Evolutionary conservation across 2,329 filamentous ascomycete genomes (phyloP).

Genomic region (Scytalidium lignicola): DNA sequence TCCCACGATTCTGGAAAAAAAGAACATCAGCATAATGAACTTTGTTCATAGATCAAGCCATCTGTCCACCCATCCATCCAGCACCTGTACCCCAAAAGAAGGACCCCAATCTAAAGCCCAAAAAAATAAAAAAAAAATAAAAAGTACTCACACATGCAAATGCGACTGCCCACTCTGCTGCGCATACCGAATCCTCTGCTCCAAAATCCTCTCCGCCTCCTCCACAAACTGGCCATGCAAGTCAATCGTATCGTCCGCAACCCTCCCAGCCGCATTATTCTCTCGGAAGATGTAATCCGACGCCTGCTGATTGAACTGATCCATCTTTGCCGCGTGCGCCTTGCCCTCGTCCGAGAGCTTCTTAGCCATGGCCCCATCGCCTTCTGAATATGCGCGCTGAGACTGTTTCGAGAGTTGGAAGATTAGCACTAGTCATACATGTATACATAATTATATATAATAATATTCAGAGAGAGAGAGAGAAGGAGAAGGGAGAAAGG

Average conservation of each 20-base stretch:
- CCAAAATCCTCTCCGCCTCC: slow-evolving; percentile 87
- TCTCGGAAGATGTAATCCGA: slow-evolving; percentile 93
- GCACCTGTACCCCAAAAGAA: too few species aligned
- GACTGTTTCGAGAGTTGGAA: slow-evolving; percentile 40
- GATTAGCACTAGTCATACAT: too few species aligned
- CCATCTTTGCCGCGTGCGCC: slow-evolving; percentile 75
- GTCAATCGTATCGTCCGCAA: slow-evolving; percentile 80
- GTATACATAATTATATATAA: too few species aligned
- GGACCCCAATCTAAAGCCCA: too few species aligned
- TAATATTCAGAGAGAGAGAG: too few species aligned
- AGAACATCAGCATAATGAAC: too few species aligned
- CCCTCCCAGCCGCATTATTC: slow-evolving; percentile 76
- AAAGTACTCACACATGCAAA: slow-evolving; percentile 64
- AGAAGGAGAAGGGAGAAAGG: neutral
- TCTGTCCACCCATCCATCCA: too few species aligned
- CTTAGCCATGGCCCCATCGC: slow-evolving; percentile 81
- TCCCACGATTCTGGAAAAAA: slow-evolving; percentile 92
- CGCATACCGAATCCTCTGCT: slow-evolving; percentile 77
- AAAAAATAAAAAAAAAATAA: too few species aligned
- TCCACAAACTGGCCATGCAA: slow-evolving; percentile 92
- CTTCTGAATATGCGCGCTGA: slow-evolving; percentile 73
- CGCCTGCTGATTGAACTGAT: slow-evolving; percentile 84
- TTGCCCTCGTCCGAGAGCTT: slow-evolving; percentile 82
- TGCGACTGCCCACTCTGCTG: slow-evolving; percentile 69
- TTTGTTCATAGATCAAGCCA: too few species aligned